Conservation (phyloP, 1,139 yeast genomes). For the Candida glucosophila region DNA sequence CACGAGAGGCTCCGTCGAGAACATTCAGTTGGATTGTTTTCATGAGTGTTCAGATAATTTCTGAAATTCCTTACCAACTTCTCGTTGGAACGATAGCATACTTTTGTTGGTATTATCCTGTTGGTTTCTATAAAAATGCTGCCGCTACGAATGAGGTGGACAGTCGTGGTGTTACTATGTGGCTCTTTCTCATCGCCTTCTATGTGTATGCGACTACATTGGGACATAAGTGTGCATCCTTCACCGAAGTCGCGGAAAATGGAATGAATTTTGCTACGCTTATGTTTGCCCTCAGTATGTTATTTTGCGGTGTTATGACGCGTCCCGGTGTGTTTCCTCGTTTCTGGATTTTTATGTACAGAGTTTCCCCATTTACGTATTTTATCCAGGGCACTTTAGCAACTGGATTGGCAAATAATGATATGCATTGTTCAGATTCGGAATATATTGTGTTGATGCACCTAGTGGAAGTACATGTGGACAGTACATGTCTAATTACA, state of each 20-base stretch:
- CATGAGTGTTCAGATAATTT: slow-evolving; percentile 25
- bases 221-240: slow-evolving; percentile 59
- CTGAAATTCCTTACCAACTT: slow-evolving; percentile 28
- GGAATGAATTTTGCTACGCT: slow-evolving; percentile 64
- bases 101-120: slow-evolving; percentile 36
- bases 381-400: slow-evolving; percentile 30
- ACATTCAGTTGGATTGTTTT: slow-evolving; percentile 44
- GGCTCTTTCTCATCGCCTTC: slow-evolving; percentile 49
- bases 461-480: slow-evolving; percentile 48
- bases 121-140: slow-evolving; percentile 29
- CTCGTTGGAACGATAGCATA: slow-evolving; percentile 24
- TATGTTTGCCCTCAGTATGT: slow-evolving; percentile 58
- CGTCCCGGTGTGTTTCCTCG: slow-evolving; percentile 44
- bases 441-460: slow-evolving; percentile 21
- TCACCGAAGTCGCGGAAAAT: slow-evolving; percentile 56
- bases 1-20: slow-evolving; percentile 76
- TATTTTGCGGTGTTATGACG: slow-evolving; percentile 79
- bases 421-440: slow-evolving; percentile 17
- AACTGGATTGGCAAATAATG: slow-evolving; percentile 17
- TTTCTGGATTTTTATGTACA: slow-evolving; percentile 50
- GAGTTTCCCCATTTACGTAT: slow-evolving; percentile 63
- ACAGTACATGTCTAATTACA: slow-evolving; percentile 40
- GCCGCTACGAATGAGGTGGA: slow-evolving; percentile 19
- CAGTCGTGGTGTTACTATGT: slow-evolving; percentile 56
- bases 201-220: slow-evolving; percentile 54